phyloP scores from a whole-genome alignment of 2,329 filamentous ascomycete species.

The Fusarium robinianum region DNA sequence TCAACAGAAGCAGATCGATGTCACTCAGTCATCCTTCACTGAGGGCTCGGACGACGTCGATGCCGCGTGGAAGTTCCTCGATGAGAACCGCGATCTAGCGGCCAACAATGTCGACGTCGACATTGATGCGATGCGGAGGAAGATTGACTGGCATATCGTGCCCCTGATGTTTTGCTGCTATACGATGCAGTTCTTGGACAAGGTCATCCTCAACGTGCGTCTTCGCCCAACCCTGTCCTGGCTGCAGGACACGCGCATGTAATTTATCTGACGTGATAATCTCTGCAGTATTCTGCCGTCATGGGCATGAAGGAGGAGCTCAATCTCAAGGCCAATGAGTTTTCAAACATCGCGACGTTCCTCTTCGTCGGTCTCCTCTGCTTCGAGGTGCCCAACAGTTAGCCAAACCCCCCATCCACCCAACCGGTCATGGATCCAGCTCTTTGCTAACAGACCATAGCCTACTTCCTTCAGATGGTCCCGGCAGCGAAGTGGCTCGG shows the following conservation, averaged over 20 bases:
- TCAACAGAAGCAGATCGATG: slow-evolving; percentile 10
- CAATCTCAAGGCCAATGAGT: slow-evolving; percentile 61
- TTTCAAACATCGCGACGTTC: slow-evolving; percentile 64
- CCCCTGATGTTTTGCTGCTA: slow-evolving; percentile 66
- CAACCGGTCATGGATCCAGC: too few relatives aligned
- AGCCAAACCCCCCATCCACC: slow-evolving; percentile 14
- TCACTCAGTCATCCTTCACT: slow-evolving; percentile 11
- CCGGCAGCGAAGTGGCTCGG: slow-evolving; percentile 66
- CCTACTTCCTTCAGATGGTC: slow-evolving; percentile 62
- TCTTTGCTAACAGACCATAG: slow-evolving; percentile 39
- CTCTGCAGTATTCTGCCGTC: slow-evolving; percentile 62
- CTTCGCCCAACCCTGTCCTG: slow-evolving; percentile 1
- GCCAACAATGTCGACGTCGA: slow-evolving; percentile 44
- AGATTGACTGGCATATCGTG: slow-evolving; percentile 62
- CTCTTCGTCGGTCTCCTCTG: slow-evolving; percentile 65
- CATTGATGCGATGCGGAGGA: slow-evolving; percentile 54
- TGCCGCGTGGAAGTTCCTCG: slow-evolving; percentile 52
- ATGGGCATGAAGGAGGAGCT: slow-evolving; percentile 64
- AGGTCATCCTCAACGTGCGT: slow-evolving; percentile 64
- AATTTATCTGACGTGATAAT: slow-evolving; percentile 2
- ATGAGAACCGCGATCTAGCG: slow-evolving; percentile 46
- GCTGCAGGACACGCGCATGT: neutral
- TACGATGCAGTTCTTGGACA: slow-evolving; percentile 67
- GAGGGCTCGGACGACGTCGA: slow-evolving; percentile 42
- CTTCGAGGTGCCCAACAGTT: slow-evolving; percentile 64